Conservation (phyloP, 495 filamentous ascomycete species). For the Neurospora sp. region DNA sequence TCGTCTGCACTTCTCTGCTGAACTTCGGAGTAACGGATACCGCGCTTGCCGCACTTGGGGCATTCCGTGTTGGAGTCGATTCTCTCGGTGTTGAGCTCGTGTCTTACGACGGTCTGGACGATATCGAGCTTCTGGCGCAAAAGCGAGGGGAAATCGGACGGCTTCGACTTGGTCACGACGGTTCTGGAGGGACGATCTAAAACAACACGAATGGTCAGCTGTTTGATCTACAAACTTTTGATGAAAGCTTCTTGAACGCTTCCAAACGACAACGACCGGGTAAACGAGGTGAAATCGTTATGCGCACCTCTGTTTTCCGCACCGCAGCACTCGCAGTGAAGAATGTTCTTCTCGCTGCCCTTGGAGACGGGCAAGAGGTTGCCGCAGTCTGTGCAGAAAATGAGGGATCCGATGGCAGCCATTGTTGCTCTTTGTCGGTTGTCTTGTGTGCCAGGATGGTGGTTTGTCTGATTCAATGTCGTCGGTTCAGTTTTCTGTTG, state of each 20-base stretch:
- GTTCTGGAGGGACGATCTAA: conserved; percentile 72
- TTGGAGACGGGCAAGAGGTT: conserved; percentile 76
- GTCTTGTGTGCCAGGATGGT: neutral
- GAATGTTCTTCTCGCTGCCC: conserved; percentile 59
- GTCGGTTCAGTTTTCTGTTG: neutral
- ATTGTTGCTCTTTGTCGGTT: conserved; percentile 33
- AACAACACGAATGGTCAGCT: conserved; percentile 1
- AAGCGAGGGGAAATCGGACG: conserved; percentile 76
- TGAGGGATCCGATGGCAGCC: conserved; percentile 79
- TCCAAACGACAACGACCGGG: neutral
- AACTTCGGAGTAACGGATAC: conserved; percentile 76
- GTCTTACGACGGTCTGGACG: conserved; percentile 69
- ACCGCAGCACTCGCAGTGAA: conserved; percentile 79
- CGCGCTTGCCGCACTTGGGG: conserved; percentile 66
- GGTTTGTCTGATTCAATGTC: neutral
- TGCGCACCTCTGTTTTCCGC: conserved; percentile 66
- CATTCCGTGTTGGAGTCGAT: conserved; percentile 60
- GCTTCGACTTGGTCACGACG: conserved; percentile 73
- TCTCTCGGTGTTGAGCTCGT: conserved; percentile 69
- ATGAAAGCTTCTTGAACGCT: neutral
- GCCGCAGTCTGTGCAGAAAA: conserved; percentile 92
- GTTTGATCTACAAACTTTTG: neutral
- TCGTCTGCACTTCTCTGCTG: conserved; percentile 92
- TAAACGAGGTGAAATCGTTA: neutral
- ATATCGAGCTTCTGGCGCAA: conserved; percentile 76